These are phyloP conservation scores for Zymoseptoria tritici DNA, from an alignment of 2,329 filamentous ascomycete species.

Conservation along the genomic window DNA sequence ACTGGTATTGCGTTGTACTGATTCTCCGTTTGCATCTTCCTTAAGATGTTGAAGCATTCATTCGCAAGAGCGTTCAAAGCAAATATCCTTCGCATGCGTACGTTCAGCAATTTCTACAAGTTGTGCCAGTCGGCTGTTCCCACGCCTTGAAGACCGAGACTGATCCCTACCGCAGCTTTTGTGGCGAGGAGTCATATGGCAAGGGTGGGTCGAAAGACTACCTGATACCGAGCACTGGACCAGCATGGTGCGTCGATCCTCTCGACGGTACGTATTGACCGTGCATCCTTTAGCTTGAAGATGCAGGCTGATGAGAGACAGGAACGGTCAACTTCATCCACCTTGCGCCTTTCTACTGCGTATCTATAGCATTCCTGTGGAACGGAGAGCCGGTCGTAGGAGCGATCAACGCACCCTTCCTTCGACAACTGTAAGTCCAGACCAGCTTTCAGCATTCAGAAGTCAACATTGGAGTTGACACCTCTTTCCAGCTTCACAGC, in stretches of 20 bases:
- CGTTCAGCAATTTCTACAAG: constrained; percentile 27
- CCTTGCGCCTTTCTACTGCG: constrained; percentile 73
- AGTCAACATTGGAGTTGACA: constrained; percentile 2
- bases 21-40: background rate
- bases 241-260: constrained; percentile 70
- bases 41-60: constrained; percentile 64
- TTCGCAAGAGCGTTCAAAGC: constrained; percentile 38
- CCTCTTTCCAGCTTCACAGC: constrained; percentile 57
- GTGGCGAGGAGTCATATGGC: constrained; percentile 71
- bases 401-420: constrained; percentile 64
- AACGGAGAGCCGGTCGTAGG: constrained; percentile 56
- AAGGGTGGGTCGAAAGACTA: constrained; percentile 61
- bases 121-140: background rate
- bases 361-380: constrained; percentile 64
- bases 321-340: constrained; percentile 74
- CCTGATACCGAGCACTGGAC: constrained; percentile 50
- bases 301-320: constrained; percentile 13
- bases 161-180: constrained; percentile 47
- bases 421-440: constrained; percentile 28
- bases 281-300: background rate
- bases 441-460: background rate
- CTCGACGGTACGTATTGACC: constrained; percentile 50
- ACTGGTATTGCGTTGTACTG: background rate
- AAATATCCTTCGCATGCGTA: constrained; percentile 62
- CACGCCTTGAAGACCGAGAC: background rate